Evolutionary conservation across 2,329 filamentous ascomycete genomes (phyloP), one percentile per base, ranked within the genome.

Genomic region (Clonostachys rhizophaga): DNA sequence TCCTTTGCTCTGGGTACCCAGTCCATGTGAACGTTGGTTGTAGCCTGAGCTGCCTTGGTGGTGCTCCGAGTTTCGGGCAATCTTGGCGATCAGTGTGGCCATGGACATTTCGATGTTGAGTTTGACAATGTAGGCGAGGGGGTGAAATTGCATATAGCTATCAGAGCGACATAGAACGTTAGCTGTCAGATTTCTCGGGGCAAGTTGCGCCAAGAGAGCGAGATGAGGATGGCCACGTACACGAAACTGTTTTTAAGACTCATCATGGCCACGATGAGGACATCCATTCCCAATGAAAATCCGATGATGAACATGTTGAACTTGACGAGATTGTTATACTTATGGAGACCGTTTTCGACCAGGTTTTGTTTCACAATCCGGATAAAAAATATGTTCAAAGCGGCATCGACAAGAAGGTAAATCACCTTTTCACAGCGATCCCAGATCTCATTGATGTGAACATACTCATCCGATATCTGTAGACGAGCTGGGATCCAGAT

Each of bases 21-120:
- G 11, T 16, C 40, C 24, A 9, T 10, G 17, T 5, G 40, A 42
- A 20, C 14, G 13, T 24, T n/a, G n/a, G 12, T 42, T 20, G 40
- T 20, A 42, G 12, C 30, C 40, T 42, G 18, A 24, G 14, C 13
- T 42, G 14, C 18, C 13, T n/a, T 24, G 17, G 40, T 4, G 4
- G 14, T 20, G 14, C 30, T 51, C 24, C 24, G 24, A 30, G 24
- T 30, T 30, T 30, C 24, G 24, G 2, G 61, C 61, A 17, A 72
- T 60, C 45, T 66, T 68, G 36, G 59, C 68, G 51, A 78, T 78
- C 20, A 78, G 67, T 35, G 71, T 69, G 44, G 75, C 73, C 73
- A 78, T 77, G 12, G 69, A 69, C 67, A 78, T 71, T 54, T 78
- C 75, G 51, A 78, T 78, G 52, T 78, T 72, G 36, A 78, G 64